Evolutionary conservation across 257 asterid species (phyloP).

Genomic region (Solanum pennellii): DNA sequence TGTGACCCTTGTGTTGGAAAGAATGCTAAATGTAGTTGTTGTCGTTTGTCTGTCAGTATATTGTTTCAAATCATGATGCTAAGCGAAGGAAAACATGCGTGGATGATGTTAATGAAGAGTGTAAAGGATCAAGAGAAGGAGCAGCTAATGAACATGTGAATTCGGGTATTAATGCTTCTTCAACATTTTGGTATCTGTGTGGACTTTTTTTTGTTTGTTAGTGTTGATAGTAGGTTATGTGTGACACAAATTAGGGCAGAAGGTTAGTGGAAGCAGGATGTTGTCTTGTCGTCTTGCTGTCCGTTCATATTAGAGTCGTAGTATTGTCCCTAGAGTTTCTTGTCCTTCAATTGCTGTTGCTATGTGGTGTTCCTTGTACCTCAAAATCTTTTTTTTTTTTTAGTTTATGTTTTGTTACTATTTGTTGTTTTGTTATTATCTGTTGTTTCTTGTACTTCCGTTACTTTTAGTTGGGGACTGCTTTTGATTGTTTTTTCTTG

Average conservation of each 20-base stretch:
- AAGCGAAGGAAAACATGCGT: conserved; percentile 23
- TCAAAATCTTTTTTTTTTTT: not conserved
- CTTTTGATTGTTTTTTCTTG: not conserved
- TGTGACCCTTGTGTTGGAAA: not conserved
- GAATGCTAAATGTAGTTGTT: not conserved
- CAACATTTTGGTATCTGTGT: not conserved
- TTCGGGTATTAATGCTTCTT: not conserved
- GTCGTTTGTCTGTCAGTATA: not conserved
- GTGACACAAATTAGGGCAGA: not conserved
- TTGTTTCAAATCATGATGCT: not conserved
- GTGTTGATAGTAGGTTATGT: not conserved
- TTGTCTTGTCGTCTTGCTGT: not conserved
- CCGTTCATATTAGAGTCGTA: not conserved
- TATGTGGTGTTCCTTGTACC: not conserved
- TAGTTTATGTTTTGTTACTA: not conserved
- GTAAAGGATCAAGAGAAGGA: not conserved
- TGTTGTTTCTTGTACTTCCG: not conserved
- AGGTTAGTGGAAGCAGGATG: not conserved
- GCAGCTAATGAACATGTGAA: not conserved
- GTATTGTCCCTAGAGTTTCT: not conserved
- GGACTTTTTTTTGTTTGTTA: not conserved
- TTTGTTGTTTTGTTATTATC: not conserved
- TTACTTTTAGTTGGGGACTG: not conserved
- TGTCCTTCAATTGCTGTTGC: not conserved
- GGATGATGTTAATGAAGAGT: not conserved